Percentiles rank a stretch among this genome's conserved stretches.
These are phyloP conservation scores for Colletotrichum magnum DNA, from an alignment of 2,329 filamentous ascomycete genomes.

Conservation along the genomic window DNA sequence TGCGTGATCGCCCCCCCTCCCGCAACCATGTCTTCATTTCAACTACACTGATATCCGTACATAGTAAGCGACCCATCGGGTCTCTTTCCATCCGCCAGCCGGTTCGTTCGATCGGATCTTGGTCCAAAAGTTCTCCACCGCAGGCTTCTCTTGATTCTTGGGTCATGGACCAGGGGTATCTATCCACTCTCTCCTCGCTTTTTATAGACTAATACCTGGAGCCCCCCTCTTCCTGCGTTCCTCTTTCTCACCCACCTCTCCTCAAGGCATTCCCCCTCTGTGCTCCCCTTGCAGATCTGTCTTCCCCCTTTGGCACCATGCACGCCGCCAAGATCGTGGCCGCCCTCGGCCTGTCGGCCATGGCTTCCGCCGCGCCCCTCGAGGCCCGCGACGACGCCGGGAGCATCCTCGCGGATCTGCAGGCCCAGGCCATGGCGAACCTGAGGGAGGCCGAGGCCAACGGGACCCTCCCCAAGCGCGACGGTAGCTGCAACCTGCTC, in stretches of 20 bases:
- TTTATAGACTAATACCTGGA: background rate
- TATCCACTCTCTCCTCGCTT: too few relatives aligned
- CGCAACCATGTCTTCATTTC: too few relatives aligned
- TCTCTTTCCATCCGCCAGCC: background rate
- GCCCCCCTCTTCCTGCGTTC: background rate
- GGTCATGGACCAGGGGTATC: constrained; percentile 17
- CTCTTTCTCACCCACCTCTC: constrained; percentile 20
- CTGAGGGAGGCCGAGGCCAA: constrained; percentile 27
- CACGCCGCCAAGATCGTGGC: constrained; percentile 22
- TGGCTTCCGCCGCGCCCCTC: constrained; percentile 15
- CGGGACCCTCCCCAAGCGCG: constrained; percentile 27
- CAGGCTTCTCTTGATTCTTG: background rate
- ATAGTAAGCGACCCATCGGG: background rate
- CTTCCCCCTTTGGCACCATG: constrained; percentile 8
- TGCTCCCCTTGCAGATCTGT: constrained; percentile 19
- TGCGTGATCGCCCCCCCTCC: too few relatives aligned
- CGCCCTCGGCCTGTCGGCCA: constrained; percentile 22
- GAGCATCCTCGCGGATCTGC: constrained; percentile 22
- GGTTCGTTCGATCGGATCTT: constrained; percentile 9
- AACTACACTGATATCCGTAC: too few relatives aligned
- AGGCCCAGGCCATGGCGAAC: constrained; percentile 28
- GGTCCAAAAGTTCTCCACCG: constrained; percentile 8
- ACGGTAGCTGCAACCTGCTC: constrained; percentile 16
- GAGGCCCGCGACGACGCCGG: constrained; percentile 24
- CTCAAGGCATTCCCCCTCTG: background rate